Conservation (phyloP, 1,284 basidiomycete species). For the Taiwanofungus camphoratus region DNA sequence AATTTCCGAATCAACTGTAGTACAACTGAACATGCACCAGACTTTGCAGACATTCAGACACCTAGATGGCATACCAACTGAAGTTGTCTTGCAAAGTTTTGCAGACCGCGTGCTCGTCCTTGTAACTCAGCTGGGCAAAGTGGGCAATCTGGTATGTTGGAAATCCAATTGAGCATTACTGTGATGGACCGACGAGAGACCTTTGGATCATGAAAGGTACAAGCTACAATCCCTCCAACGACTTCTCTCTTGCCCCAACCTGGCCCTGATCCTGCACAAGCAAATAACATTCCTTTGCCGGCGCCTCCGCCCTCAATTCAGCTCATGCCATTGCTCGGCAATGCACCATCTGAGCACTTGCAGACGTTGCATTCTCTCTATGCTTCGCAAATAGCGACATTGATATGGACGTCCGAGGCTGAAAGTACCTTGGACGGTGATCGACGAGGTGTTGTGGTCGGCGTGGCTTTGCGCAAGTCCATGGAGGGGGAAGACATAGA, state of each 20-base stretch:
- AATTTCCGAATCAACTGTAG: too few species aligned
- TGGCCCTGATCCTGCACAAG: slow-evolving; percentile 30
- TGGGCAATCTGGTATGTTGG: slow-evolving; percentile 70
- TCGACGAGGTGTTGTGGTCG: slow-evolving; percentile 57
- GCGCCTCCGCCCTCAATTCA: slow-evolving; percentile 68
- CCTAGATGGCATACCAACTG: slow-evolving; percentile 58
- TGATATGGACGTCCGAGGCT: slow-evolving; percentile 64
- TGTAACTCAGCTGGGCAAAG: slow-evolving; percentile 83
- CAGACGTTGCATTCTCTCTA: slow-evolving; percentile 79
- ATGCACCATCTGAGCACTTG: slow-evolving; percentile 53
- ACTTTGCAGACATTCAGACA: slow-evolving; percentile 35
- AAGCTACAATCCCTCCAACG: slow-evolving; percentile 71
- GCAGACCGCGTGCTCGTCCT: slow-evolving; percentile 77
- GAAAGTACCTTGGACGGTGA: slow-evolving; percentile 33
- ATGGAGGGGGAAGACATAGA: slow-evolving; percentile 29
- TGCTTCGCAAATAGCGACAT: slow-evolving; percentile 78
- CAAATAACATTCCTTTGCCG: slow-evolving; percentile 45
- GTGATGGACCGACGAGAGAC: background rate
- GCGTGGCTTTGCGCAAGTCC: slow-evolving; percentile 53
- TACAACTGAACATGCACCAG: slow-evolving; percentile 21
- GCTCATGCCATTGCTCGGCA: slow-evolving; percentile 74
- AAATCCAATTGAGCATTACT: slow-evolving; percentile 1
- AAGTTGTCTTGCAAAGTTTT: slow-evolving; percentile 73
- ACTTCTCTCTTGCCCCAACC: slow-evolving; percentile 47
- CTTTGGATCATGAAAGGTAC: slow-evolving; percentile 51